These are phyloP conservation scores for Blastobotrys aristatus DNA, from an alignment of 1,139 yeast species.

Conservation along the genomic window DNA sequence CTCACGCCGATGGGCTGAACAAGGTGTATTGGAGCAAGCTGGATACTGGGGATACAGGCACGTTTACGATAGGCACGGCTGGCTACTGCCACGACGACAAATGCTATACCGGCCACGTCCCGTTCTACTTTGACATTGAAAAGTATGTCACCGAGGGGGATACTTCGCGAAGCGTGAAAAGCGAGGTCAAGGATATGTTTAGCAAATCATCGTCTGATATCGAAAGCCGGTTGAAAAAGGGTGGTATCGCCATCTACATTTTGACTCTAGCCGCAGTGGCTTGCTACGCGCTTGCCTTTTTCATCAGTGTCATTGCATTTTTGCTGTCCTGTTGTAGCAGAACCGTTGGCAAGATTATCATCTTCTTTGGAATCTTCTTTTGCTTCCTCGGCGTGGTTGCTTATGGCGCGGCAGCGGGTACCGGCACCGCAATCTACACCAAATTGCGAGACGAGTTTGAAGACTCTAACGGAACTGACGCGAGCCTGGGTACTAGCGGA, in stretches of 20 bases:
- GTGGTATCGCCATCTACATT: slow-evolving; percentile 10
- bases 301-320: slow-evolving; percentile 1
- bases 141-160: neutral
- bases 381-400: neutral
- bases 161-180: neutral
- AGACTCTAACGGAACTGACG: neutral
- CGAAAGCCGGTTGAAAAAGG: slow-evolving; percentile 2
- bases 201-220: neutral
- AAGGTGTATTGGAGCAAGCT: slow-evolving; percentile 4
- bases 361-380: neutral
- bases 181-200: too few relatives aligned
- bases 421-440: slow-evolving; percentile 9
- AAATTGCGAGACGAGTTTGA: slow-evolving; percentile 1
- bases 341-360: slow-evolving; percentile 1
- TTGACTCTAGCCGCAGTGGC: slow-evolving; percentile 6
- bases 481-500: slow-evolving; percentile 9
- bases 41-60: neutral
- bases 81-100: neutral
- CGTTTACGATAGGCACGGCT: neutral
- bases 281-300: neutral
- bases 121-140: neutral
- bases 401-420: slow-evolving; percentile 2
- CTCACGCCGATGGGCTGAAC: slow-evolving; percentile 6
- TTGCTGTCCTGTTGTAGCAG: slow-evolving; percentile 9
- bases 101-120: neutral